phyloP scores from a whole-genome alignment of 305 asterid genomes.

The Rubia tinctorum region DNA sequence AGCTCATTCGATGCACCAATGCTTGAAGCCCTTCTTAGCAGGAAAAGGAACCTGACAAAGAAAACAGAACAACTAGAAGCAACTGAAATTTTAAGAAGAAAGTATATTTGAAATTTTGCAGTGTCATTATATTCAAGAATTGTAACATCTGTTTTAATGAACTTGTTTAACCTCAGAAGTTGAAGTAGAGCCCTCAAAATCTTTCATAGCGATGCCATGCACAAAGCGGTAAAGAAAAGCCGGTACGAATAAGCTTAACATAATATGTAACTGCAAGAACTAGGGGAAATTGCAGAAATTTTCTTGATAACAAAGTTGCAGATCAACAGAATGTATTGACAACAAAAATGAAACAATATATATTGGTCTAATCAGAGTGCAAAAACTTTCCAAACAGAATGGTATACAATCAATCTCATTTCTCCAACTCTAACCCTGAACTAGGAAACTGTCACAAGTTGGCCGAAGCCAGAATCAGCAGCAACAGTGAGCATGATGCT shows the following conservation, averaged over 20 bases:
- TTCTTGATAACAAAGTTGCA: background rate
- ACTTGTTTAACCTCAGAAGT: background rate
- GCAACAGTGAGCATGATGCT: constrained; percentile 1
- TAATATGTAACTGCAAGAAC: background rate
- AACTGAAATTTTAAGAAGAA: constrained; percentile 24
- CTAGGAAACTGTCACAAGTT: background rate
- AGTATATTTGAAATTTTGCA: background rate
- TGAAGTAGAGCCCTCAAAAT: background rate
- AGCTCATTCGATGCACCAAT: constrained; percentile 28
- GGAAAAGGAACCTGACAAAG: constrained; percentile 41
- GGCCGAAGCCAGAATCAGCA: constrained; percentile 11
- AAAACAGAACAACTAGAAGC: constrained; percentile 41
- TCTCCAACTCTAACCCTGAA: constrained; percentile 14
- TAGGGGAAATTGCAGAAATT: background rate
- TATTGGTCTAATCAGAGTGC: background rate
- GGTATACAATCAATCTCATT: background rate
- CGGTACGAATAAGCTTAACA: background rate
- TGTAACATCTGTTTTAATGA: background rate
- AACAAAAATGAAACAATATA: background rate
- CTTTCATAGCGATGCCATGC: background rate
- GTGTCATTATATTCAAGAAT: background rate
- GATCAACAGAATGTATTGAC: background rate
- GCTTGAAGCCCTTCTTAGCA: constrained; percentile 34
- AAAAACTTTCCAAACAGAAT: constrained; percentile 1
- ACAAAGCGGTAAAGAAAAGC: background rate